These are phyloP conservation scores for Phytophthora fragariaefolia DNA, from an alignment of 352 stramenopile species.

Conservation along the genomic window DNA sequence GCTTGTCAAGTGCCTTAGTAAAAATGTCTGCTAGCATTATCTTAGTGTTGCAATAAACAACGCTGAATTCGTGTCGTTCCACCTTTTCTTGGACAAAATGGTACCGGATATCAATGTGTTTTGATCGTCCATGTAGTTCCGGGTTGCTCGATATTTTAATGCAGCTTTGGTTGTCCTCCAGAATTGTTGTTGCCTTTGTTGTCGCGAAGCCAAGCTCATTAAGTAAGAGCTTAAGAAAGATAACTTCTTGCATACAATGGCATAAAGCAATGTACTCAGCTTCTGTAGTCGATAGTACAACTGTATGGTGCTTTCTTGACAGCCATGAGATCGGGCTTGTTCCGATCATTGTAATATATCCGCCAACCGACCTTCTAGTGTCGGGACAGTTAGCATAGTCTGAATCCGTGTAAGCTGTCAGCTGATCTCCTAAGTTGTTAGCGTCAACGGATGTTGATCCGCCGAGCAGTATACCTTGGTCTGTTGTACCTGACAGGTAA, in stretches of 20 bases:
- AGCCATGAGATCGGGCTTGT: constrained; percentile 14
- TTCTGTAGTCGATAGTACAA: neutral
- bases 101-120: neutral
- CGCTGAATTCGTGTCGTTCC: too few species aligned
- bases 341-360: constrained; percentile 15
- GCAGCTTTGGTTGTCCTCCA: neutral
- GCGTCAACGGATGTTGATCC: neutral
- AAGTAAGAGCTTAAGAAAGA: neutral
- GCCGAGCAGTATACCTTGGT: neutral
- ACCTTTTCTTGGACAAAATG: too few species aligned
- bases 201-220: neutral
- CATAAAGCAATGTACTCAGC: too few species aligned
- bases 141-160: neutral
- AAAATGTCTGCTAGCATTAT: neutral
- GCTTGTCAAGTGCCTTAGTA: neutral
- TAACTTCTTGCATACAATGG: neutral
- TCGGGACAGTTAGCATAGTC: constrained; percentile 13
- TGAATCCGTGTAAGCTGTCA: constrained; percentile 13
- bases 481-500: neutral
- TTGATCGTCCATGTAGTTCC: neutral
- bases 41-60: neutral
- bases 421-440: neutral
- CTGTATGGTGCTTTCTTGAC: constrained; percentile 1
- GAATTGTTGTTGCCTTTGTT: neutral
- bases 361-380: constrained; percentile 1